A percentile compares a stretch with the other conserved stretches of the same genome.
Evolutionary conservation across 805 yeast genomes (phyloP).

Genomic region (Schwanniomyces yamadae): DNA sequence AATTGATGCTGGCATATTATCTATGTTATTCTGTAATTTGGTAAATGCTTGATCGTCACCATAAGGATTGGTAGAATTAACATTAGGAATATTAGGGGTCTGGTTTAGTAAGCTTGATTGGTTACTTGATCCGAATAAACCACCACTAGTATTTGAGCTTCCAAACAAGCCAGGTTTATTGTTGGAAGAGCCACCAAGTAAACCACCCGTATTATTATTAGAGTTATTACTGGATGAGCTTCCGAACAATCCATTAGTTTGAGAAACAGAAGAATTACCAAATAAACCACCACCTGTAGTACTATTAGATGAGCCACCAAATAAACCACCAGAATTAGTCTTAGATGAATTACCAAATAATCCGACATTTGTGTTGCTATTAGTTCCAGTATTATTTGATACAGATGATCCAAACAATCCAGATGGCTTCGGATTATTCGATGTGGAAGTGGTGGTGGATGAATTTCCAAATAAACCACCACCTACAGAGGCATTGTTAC

Average conservation of each 20-base stretch:
- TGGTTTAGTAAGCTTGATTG: slow-evolving; percentile 4
- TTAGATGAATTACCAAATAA: slow-evolving; percentile 22
- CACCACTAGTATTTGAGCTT: slow-evolving; percentile 6
- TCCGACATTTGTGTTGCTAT: slow-evolving; percentile 10
- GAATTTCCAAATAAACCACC: slow-evolving; percentile 18
- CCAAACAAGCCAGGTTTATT: slow-evolving; percentile 12
- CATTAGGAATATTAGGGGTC: not conserved
- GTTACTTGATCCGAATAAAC: slow-evolving; percentile 10
- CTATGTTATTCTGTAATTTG: slow-evolving; percentile 16
- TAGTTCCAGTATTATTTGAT: not conserved
- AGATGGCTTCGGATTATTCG: slow-evolving; percentile 2
- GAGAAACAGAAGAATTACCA: slow-evolving; percentile 15
- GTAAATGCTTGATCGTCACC: slow-evolving; percentile 25
- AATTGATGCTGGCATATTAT: slow-evolving; percentile 33
- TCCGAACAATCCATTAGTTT: slow-evolving; percentile 12
- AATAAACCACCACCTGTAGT: slow-evolving; percentile 15
- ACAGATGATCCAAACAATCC: slow-evolving; percentile 21
- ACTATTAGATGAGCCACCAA: slow-evolving; percentile 3
- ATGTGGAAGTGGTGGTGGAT: slow-evolving; percentile 2
- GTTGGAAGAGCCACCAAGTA: slow-evolving; percentile 15
- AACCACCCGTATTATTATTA: slow-evolving; percentile 20
- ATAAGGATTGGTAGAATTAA: slow-evolving; percentile 26
- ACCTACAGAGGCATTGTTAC: not conserved
- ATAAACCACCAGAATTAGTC: slow-evolving; percentile 2
- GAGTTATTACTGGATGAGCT: slow-evolving; percentile 9